Evolutionary conservation across 768 basidiomycete genomes (phyloP), one percentile per base, ranked within the genome.

Genomic region (Cytidiella melzeri): DNA sequence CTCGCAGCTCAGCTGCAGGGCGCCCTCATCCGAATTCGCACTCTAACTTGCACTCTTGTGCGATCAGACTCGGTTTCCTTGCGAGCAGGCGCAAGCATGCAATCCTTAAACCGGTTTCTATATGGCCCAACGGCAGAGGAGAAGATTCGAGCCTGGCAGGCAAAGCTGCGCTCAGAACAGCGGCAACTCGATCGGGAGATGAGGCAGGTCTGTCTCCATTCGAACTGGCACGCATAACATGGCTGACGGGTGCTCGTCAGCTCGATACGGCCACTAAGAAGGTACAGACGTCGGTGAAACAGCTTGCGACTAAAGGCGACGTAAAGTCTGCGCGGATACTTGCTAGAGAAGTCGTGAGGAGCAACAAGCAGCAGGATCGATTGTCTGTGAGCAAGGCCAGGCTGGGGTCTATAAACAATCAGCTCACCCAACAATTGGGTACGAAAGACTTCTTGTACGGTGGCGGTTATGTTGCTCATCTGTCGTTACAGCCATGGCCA

Each of bases 61-160:
- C n/a, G n/a, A n/a, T n/a, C n/a, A n/a, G n/a, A n/a, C n/a, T n/a
- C n/a, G n/a, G n/a, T n/a, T n/a, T n/a, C n/a, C n/a, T n/a, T n/a
- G n/a, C n/a, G n/a, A n/a, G n/a, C n/a, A n/a, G n/a, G n/a, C n/a
- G n/a, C n/a, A n/a, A 46, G 61, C 54, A 91, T 92, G 88, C 88
- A 92, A 66, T 69, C 84, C 27, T 86, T 98, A 62, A 94, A 92
- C 65, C 83, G 92, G 37, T 93, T 94, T 65, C 69, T 99, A 40
- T 97, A 98, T 70, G 96, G 96, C 2, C 95, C 93, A 15, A 92
- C 95, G 0, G 87, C 94, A 20, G 93, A 98, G 67, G 96, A 99
- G 71, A 83, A 80, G 61, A 86, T 98, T 11, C 80, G 87, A 44
- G 77, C 79, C 68, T 99, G 96, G 96, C 93, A 98, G 66, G 59